Evolutionary conservation across 2,329 filamentous ascomycete genomes (phyloP).

Genomic region (Ceratocystis smalleyi): DNA sequence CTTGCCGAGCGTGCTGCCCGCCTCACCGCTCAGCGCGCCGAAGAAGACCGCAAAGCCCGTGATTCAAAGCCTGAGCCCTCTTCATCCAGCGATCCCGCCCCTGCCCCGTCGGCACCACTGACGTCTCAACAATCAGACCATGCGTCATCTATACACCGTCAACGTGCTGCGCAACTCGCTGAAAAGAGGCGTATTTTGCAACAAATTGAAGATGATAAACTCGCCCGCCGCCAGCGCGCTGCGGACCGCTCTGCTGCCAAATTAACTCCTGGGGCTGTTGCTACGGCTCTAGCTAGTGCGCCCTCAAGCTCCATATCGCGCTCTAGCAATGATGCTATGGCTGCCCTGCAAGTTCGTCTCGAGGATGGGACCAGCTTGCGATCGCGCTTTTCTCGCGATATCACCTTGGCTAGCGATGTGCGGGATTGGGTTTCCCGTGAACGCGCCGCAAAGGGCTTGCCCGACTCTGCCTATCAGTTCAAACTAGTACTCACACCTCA

Average conservation of each 20-base stretch:
- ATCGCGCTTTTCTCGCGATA: conserved; percentile 48
- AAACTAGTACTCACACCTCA: conserved; percentile 67
- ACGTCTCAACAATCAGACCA: conserved; percentile 27
- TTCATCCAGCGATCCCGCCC: conserved; percentile 18
- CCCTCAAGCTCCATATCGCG: conserved; percentile 24
- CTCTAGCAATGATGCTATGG: conserved; percentile 22
- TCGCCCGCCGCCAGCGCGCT: conserved; percentile 43
- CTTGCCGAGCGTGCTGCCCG: conserved; percentile 37
- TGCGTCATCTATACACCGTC: conserved; percentile 42
- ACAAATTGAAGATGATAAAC: conserved; percentile 63
- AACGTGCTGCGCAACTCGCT: conserved; percentile 37
- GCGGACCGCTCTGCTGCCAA: conserved; percentile 21
- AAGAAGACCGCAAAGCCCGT: conserved; percentile 10
- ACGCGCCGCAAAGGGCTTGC: conserved; percentile 37
- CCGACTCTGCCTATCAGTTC: conserved; percentile 50
- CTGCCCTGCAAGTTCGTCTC: conserved; percentile 59
- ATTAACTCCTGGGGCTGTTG: conserved; percentile 22
- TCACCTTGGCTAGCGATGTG: conserved; percentile 50
- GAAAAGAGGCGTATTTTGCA: conserved; percentile 58
- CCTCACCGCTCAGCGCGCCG: conserved; percentile 27
- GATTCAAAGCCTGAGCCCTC: conserved; percentile 25
- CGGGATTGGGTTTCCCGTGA: conserved; percentile 61
- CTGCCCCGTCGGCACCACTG: conserved; percentile 19
- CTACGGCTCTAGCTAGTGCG: conserved; percentile 22
- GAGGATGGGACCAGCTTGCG: conserved; percentile 74